Base-by-base conservation (phyloP, 192 early-diverging fungal genomes). In the Entrophospora sp. region DNA sequence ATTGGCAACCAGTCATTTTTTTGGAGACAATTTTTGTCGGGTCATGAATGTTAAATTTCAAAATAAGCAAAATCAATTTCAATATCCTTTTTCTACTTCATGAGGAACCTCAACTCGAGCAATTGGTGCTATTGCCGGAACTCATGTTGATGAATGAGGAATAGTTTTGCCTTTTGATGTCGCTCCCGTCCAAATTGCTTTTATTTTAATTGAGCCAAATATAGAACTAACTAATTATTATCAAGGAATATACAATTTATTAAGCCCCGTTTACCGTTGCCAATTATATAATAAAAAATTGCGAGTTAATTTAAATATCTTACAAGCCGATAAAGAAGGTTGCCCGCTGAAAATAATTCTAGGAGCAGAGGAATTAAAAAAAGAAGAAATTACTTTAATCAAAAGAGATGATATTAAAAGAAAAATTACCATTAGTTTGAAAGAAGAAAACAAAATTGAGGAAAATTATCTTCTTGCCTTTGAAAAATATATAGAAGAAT, bases 241-340 rank as follows among this genome's bases (percentile, higher is more conserved):
- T 7, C 56, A 58, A 58, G 56, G 8, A 58, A 35, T 58, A 37
- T 12, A 12, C 25, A 18, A 7, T 36, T 32, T 16, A 35, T 36
- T 58, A 37, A 37, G 28, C 16, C 30, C 30, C 5, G 4, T 14
- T 58, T 58, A 58, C 24, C 56, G 56, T 14, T 58, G 56, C 13
- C 56, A 58, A 8, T 58, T 58, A 58, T 58, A 58, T 36, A 37
- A 58, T 4, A 34, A 58, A 18, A 58, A 32, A 20, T 14, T 3
- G 4, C 56, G n/a, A 34, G 56, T 58, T 36, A 58, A 35, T 37
- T n/a, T 34, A 32, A 57, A 57, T 34, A 4, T 57, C 2, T 20
- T 57, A 7, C 55, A 57, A 57, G 55, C 35, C 30, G 55, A 57
- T 30, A 57, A 57, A 57, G 55, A 57, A 34, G 55, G 55, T n/a